A percentile compares a stretch with the other conserved stretches of the same genome.
These are phyloP conservation scores for Triticum urartu DNA, from an alignment of 176 grass and related monocot species.

Conservation along the genomic window DNA sequence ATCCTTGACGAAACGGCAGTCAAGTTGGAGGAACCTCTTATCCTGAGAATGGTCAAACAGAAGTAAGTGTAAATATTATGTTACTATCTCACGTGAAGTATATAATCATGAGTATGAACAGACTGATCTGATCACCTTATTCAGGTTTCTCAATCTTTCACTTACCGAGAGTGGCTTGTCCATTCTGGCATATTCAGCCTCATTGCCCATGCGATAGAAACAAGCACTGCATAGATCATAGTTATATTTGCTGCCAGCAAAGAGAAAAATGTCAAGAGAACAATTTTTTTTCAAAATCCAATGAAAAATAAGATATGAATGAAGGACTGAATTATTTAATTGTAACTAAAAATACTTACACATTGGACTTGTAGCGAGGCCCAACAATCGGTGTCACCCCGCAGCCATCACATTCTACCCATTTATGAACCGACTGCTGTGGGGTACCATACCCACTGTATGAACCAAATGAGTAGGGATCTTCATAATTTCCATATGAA, in stretches of 20 bases:
- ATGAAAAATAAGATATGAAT: not conserved
- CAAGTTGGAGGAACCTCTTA: constrained; percentile 16
- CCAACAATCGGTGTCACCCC: constrained; percentile 58
- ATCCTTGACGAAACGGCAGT: constrained; percentile 63
- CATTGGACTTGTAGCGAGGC: constrained; percentile 61
- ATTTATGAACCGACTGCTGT: constrained; percentile 25
- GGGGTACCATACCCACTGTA: constrained; percentile 6
- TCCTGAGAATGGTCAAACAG: constrained; percentile 33
- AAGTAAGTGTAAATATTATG: constrained; percentile 1
- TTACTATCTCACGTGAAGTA: constrained; percentile 11
- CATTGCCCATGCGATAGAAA: constrained; percentile 52
- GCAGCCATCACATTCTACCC: constrained; percentile 68
- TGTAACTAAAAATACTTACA: constrained; percentile 44
- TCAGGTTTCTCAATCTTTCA: not conserved
- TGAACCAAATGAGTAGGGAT: not conserved
- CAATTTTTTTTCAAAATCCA: not conserved
- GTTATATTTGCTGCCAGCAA: constrained; percentile 54
- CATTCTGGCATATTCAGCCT: constrained; percentile 55
- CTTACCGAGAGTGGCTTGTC: constrained; percentile 23
- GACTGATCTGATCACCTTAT: constrained; percentile 14
- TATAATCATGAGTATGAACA: constrained; percentile 23
- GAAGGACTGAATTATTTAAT: not conserved
- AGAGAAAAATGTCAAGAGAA: constrained; percentile 20
- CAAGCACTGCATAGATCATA: constrained; percentile 63
- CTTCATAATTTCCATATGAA: not conserved